These are phyloP conservation scores for Tylopilus orsonianus DNA, from an alignment of 1,284 basidiomycete genomes.

Conservation along the genomic window DNA sequence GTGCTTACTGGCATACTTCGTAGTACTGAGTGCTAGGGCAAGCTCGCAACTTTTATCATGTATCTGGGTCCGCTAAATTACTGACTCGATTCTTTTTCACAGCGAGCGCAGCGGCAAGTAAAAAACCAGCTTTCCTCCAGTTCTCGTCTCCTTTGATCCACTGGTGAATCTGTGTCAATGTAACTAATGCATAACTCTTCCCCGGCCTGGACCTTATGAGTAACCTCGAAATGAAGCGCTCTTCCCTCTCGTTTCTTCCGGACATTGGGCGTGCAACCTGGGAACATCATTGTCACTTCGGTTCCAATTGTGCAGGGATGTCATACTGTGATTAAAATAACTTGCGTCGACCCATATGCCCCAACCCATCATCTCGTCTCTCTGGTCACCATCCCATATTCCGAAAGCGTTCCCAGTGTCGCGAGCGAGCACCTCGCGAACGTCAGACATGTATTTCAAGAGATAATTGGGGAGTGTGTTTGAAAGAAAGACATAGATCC, in stretches of 20 bases:
- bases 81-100: conserved; percentile 18
- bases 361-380: conserved; percentile 66
- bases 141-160: conserved; percentile 38
- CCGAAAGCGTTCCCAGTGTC: conserved; percentile 68
- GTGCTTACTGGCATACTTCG: no score
- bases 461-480: conserved; percentile 36
- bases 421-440: conserved; percentile 53
- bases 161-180: conserved; percentile 43
- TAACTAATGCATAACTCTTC: conserved; percentile 64
- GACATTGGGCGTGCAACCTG: conserved; percentile 62
- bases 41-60: no score
- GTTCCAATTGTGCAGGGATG: not conserved
- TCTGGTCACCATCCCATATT: conserved; percentile 49
- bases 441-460: conserved; percentile 39
- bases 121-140: conserved; percentile 54
- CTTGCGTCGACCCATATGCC: conserved; percentile 58
- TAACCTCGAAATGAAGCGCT: conserved; percentile 49
- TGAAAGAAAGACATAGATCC: conserved; percentile 48
- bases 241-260: conserved; percentile 50
- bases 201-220: conserved; percentile 42
- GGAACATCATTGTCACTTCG: not conserved
- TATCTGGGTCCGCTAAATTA: not conserved
- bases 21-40: no score
- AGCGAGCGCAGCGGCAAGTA: conserved; percentile 44
- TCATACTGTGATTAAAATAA: conserved; percentile 66